phyloP scores from a whole-genome alignment of 2,329 filamentous ascomycete species.

The Pseudogymnoascus sp. region DNA sequence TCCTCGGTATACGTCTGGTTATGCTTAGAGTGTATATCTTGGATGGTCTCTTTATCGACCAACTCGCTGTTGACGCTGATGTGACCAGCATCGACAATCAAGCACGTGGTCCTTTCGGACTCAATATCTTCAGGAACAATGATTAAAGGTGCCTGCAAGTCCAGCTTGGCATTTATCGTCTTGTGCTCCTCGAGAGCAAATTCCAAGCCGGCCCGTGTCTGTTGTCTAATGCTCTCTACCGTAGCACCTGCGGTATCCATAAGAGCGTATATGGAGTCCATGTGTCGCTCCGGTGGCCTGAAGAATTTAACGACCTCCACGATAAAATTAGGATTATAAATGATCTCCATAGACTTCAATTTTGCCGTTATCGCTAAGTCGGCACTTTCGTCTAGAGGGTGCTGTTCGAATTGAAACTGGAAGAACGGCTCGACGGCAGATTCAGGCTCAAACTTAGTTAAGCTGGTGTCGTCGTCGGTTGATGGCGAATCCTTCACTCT shows the following conservation, averaged over 20 bases:
- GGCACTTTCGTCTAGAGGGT: constrained; percentile 84
- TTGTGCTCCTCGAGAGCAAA: constrained; percentile 97
- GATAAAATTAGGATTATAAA: constrained; percentile 93
- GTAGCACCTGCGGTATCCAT: constrained; percentile 95
- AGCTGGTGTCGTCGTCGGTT: constrained; percentile 32
- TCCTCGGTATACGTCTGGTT: constrained; percentile 78
- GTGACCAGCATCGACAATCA: constrained; percentile 94
- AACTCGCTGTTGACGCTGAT: constrained; percentile 90
- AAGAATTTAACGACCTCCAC: constrained; percentile 92
- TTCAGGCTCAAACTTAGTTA: constrained; percentile 30
- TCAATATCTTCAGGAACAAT: constrained; percentile 94
- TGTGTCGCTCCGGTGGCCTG: constrained; percentile 88
- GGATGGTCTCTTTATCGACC: constrained; percentile 82
- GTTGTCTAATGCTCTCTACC: constrained; percentile 87
- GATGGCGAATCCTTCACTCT: constrained; percentile 79
- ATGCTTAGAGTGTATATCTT: constrained; percentile 85
- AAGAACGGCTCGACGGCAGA: constrained; percentile 72
- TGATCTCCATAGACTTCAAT: constrained; percentile 89
- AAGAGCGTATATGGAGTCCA: constrained; percentile 94
- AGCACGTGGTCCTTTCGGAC: constrained; percentile 67
- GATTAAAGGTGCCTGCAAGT: constrained; percentile 90
- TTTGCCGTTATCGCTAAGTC: constrained; percentile 87
- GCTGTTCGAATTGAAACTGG: constrained; percentile 84
- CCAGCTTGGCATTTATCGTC: constrained; percentile 91
- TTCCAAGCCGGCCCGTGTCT: constrained; percentile 90